Evolutionary conservation across 495 filamentous ascomycete species (phyloP).

Genomic region (Astrothelium subdiscretum): DNA sequence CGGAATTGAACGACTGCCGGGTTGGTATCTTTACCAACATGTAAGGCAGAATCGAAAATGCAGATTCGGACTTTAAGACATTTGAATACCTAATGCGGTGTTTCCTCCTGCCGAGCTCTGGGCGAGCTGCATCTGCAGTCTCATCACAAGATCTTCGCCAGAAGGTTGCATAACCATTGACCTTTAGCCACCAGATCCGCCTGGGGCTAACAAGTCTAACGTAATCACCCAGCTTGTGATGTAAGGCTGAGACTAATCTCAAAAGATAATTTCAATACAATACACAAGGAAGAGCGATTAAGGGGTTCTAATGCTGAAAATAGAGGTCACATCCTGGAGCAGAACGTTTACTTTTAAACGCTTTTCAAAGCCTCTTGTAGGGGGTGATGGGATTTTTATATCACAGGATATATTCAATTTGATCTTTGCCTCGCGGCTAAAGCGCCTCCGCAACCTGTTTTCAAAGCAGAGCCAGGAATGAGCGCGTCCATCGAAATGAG

Average conservation of each 20-base stretch:
- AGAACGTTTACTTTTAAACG: background rate
- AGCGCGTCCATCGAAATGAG: too few relatives aligned
- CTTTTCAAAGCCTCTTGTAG: background rate
- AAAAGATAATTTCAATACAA: background rate
- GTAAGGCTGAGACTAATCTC: background rate
- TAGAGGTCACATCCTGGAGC: background rate
- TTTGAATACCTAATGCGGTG: too few relatives aligned
- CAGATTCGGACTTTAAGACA: too few relatives aligned
- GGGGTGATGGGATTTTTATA: background rate
- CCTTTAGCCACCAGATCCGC: background rate
- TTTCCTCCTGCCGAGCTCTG: too few relatives aligned
- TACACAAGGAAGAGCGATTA: background rate
- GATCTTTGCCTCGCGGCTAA: background rate
- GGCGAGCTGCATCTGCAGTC: background rate
- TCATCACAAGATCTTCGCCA: background rate
- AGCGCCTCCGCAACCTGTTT: too few relatives aligned
- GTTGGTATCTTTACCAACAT: too few relatives aligned
- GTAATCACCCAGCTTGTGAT: background rate
- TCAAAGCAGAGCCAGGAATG: too few relatives aligned
- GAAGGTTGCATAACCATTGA: background rate
- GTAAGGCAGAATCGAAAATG: too few relatives aligned
- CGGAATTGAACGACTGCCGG: too few relatives aligned
- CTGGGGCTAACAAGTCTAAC: too few relatives aligned
- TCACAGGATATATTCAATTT: background rate
- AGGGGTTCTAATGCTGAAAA: background rate